Evolutionary conservation across 2,329 filamentous ascomycete genomes (phyloP).

Genomic region (Dothiorella sarmentorum): DNA sequence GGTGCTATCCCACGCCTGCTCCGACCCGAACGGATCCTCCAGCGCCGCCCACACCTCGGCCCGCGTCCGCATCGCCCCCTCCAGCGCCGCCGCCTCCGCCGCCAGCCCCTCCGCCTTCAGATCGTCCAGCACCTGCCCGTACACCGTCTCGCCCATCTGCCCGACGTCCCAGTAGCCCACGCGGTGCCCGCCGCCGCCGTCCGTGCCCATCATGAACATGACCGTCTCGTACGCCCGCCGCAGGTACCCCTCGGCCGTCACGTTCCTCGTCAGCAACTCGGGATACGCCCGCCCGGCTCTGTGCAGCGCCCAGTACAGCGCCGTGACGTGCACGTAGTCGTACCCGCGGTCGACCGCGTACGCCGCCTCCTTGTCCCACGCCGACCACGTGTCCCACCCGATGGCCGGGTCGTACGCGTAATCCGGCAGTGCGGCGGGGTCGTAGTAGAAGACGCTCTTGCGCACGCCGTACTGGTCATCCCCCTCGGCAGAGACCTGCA

Average conservation of each 20-base stretch:
- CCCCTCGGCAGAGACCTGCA: conserved; percentile 42
- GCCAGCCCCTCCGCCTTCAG: conserved; percentile 48
- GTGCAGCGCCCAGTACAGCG: conserved; percentile 58
- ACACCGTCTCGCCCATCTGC: conserved; percentile 60
- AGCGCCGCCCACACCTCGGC: conserved; percentile 51
- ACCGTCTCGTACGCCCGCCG: conserved; percentile 53
- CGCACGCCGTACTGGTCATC: conserved; percentile 45
- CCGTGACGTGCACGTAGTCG: conserved; percentile 57
- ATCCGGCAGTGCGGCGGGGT: conserved; percentile 39
- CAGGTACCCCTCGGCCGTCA: conserved; percentile 54
- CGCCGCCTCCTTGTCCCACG: conserved; percentile 49
- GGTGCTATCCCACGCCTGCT: conserved; percentile 62
- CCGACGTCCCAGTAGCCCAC: conserved; percentile 46
- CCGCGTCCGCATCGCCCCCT: conserved; percentile 48
- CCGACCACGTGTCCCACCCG: conserved; percentile 51
- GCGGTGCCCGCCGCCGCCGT: conserved; percentile 22
- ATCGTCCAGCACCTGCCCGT: conserved; percentile 52
- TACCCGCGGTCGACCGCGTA: conserved; percentile 53
- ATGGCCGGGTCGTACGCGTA: conserved; percentile 46
- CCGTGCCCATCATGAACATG: conserved; percentile 34
- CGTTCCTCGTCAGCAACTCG: conserved; percentile 37
- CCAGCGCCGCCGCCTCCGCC: conserved; percentile 40
- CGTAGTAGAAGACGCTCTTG: conserved; percentile 58
- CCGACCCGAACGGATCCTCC: conserved; percentile 56
- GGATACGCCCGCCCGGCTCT: conserved; percentile 52